phyloP scores from a whole-genome alignment of 805 yeast species.

The Kodamaea hsintzibuensis region DNA sequence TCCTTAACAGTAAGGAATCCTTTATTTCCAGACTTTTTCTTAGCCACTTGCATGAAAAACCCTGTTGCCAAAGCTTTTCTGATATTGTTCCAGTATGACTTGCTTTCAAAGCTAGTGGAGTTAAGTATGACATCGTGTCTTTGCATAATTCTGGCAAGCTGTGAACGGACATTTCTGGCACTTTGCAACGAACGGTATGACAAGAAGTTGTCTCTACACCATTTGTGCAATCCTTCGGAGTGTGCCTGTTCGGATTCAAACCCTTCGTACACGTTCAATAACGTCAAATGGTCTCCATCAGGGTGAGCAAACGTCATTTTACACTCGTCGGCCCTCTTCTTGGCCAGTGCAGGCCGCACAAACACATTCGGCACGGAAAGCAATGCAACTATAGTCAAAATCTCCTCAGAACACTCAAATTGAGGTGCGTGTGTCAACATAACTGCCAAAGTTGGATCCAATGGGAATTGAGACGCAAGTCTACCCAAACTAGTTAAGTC shows the following conservation, averaged over 20 bases:
- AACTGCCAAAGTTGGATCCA: slow-evolving; percentile 94
- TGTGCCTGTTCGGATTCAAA: slow-evolving; percentile 75
- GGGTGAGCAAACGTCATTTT: slow-evolving; percentile 87
- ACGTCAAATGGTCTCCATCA: slow-evolving; percentile 92
- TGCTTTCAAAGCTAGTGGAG: slow-evolving; percentile 61
- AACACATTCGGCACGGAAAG: slow-evolving; percentile 93
- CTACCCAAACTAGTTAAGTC: slow-evolving; percentile 87
- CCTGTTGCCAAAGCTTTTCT: slow-evolving; percentile 89
- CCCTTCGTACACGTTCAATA: slow-evolving; percentile 84
- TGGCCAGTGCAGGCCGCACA: slow-evolving; percentile 86
- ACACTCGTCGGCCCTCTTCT: slow-evolving; percentile 88
- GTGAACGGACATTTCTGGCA: slow-evolving; percentile 85
- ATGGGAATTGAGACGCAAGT: slow-evolving; percentile 87
- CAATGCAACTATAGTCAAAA: slow-evolving; percentile 84
- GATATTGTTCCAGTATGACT: slow-evolving; percentile 70
- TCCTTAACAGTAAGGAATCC: slow-evolving; percentile 93
- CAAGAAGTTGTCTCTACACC: slow-evolving; percentile 92
- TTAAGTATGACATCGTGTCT: slow-evolving; percentile 71
- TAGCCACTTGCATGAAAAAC: slow-evolving; percentile 97
- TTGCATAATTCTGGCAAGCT: slow-evolving; percentile 81
- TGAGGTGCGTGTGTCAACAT: slow-evolving; percentile 87
- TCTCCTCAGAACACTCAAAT: slow-evolving; percentile 84
- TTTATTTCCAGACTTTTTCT: slow-evolving; percentile 72
- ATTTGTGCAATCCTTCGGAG: slow-evolving; percentile 63
- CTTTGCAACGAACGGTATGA: slow-evolving; percentile 80